Evolutionary conservation across 768 basidiomycete genomes (phyloP).

Genomic region (Pisolithus albus): DNA sequence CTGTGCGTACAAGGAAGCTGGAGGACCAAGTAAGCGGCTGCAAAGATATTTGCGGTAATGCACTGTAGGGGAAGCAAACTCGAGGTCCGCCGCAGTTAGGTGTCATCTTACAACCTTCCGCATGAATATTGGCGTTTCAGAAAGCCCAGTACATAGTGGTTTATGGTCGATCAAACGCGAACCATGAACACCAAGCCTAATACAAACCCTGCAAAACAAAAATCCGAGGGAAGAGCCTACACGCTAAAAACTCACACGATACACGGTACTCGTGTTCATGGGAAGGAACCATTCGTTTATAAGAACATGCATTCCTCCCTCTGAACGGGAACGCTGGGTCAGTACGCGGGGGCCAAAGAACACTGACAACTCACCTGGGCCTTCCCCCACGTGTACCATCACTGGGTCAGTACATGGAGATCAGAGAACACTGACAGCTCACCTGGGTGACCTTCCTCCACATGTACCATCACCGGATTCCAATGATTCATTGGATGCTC

Average conservation of each 20-base stretch:
- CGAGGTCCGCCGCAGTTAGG: too few relatives aligned
- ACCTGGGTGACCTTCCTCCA: neutral
- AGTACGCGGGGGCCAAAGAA: neutral
- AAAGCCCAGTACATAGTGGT: too few relatives aligned
- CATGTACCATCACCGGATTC: neutral
- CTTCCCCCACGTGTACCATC: neutral
- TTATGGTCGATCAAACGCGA: too few relatives aligned
- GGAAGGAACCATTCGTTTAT: conserved; percentile 20
- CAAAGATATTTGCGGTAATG: too few relatives aligned
- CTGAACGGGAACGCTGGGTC: neutral
- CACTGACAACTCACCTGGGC: conserved; percentile 4
- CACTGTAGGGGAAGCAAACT: too few relatives aligned
- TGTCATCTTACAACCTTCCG: too few relatives aligned
- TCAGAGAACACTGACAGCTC: too few relatives aligned
- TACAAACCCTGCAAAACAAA: neutral
- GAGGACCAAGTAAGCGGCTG: too few relatives aligned
- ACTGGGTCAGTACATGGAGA: too few relatives aligned
- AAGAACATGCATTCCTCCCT: conserved; percentile 2
- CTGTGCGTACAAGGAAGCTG: too few relatives aligned
- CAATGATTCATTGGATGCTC: neutral
- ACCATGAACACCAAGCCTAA: too few relatives aligned
- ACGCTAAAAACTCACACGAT: conserved; percentile 19
- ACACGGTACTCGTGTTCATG: conserved; percentile 17
- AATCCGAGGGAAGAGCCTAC: neutral
- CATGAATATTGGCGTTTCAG: too few relatives aligned